Conservation (phyloP, 1,284 basidiomycete species). For the Hemileia vastatrix region DNA sequence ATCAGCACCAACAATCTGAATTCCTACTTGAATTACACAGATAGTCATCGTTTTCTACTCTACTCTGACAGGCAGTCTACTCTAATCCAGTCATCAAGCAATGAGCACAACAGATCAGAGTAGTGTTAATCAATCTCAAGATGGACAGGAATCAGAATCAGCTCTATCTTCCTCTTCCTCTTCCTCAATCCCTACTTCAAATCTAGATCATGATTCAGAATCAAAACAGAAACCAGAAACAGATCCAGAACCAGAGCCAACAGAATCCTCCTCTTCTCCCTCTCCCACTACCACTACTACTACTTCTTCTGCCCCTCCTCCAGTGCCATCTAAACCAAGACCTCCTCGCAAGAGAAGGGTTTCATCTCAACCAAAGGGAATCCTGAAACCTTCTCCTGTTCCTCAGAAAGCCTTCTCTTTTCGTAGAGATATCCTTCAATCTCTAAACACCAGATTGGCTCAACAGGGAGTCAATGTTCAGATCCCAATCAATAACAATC, state of each 20-base stretch:
- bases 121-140: no score
- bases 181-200: neutral
- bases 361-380: constrained; percentile 26
- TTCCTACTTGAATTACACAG: no score
- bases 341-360: constrained; percentile 6
- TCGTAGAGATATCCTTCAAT: constrained; percentile 27
- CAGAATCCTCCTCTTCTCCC: neutral
- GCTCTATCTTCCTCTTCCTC: neutral
- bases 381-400: constrained; percentile 27
- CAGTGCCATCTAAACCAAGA: constrained; percentile 7
- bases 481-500: constrained; percentile 33
- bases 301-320: neutral
- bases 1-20: no score
- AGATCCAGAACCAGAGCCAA: neutral
- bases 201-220: neutral
- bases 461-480: constrained; percentile 33
- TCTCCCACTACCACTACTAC: neutral
- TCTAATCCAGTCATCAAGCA: no score
- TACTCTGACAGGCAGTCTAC: no score
- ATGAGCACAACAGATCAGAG: no score
- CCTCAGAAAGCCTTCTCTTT: constrained; percentile 27
- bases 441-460: constrained; percentile 18
- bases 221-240: no score
- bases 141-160: no score
- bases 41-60: no score